A percentile compares a stretch with the other conserved stretches of the same genome.
These are phyloP conservation scores for Neurospora sp. DNA, from an alignment of 495 filamentous ascomycete genomes.

Conservation along the genomic window DNA sequence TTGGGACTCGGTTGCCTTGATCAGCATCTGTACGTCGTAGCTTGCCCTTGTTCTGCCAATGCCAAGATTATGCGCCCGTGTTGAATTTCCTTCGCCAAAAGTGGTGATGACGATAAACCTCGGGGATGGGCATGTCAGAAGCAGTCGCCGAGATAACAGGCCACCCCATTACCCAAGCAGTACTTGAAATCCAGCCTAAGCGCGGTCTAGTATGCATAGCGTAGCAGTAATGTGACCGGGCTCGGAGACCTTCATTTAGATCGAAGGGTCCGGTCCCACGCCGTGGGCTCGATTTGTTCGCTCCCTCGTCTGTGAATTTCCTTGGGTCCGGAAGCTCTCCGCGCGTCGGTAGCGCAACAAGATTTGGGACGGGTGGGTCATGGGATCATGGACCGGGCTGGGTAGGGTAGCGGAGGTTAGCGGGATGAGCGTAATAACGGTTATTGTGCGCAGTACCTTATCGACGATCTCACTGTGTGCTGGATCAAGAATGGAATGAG, in stretches of 20 bases:
- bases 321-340: not conserved
- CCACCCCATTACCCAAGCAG: not conserved
- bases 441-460: not conserved
- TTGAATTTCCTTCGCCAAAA: not conserved
- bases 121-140: not conserved
- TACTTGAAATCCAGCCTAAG: not conserved
- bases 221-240: not conserved
- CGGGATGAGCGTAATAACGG: not conserved
- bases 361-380: not conserved
- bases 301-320: not conserved
- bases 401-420: not conserved
- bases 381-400: not conserved
- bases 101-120: not conserved
- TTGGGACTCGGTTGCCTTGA: not conserved
- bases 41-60: not conserved
- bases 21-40: not conserved
- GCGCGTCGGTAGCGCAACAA: not conserved
- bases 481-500: not conserved
- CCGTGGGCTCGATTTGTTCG: not conserved
- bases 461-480: not conserved
- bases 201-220: not conserved
- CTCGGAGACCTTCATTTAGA: not conserved
- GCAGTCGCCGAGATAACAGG: not conserved
- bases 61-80: not conserved
- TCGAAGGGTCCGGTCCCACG: not conserved